A percentile compares a stretch with the other conserved stretches of the same genome.
Conservation (phyloP, 352 stramenopile species). For the Phytophthora hybrid region DNA sequence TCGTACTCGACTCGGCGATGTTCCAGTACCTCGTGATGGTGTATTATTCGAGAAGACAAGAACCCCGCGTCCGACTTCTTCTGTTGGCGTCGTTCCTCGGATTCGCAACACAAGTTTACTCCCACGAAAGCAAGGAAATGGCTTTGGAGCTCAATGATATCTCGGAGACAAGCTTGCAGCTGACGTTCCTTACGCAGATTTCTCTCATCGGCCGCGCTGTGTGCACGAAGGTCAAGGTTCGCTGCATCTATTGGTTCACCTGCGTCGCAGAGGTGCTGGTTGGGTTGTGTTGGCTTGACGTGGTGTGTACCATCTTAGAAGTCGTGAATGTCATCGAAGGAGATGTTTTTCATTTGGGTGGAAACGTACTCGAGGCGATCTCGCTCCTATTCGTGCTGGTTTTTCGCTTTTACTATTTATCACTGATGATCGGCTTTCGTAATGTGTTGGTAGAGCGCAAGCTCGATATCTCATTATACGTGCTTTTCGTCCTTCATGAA, state of each 20-base stretch:
- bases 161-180: background rate
- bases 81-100: background rate
- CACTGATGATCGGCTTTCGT: background rate
- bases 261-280: background rate
- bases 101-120: background rate
- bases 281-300: background rate
- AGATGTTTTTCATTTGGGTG: background rate
- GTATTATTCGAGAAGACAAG: background rate
- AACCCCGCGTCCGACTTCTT: background rate
- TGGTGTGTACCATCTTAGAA: background rate
- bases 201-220: background rate
- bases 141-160: background rate
- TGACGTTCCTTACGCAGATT: slow-evolving; percentile 3
- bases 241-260: background rate
- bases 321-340: background rate
- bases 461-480: background rate
- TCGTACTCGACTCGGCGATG: background rate
- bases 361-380: background rate
- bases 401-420: background rate
- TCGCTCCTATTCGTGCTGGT: background rate
- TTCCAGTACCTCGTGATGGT: slow-evolving; percentile 3
- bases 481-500: background rate
- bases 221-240: background rate
- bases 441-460: background rate
- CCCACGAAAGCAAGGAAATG: background rate